Base-by-base conservation (phyloP, 495 filamentous ascomycete species). In the Corynascus novoguineensis region DNA sequence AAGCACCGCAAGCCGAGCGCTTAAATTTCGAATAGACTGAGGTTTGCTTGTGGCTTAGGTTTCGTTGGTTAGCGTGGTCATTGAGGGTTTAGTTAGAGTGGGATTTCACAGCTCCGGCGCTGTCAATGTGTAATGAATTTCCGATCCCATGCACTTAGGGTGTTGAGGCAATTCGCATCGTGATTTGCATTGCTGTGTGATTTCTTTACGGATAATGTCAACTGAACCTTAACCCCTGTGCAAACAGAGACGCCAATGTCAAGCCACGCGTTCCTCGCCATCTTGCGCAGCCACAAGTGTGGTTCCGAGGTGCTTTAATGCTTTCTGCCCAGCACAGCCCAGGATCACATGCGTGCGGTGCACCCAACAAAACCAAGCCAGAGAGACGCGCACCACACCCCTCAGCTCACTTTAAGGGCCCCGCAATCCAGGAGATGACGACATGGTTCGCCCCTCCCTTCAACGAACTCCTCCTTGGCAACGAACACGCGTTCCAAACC, bases 1-100 rank as follows among this genome's bases (percentile, higher is more conserved):
- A 86, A 85, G 71, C 61, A 49, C 12, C 24, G 42, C 19, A 56
- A 54, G 35, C 34, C 19, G 14, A 14, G n/a, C n/a, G 24, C 22
- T 8, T 49, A 25, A 56, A 31, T n/a, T n/a, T n/a, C n/a, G n/a
- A n/a, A n/a, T n/a, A n/a, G n/a, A n/a, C n/a, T n/a, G n/a, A n/a
- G n/a, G n/a, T n/a, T n/a, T n/a, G n/a, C n/a, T 19, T 24, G n/a
- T 7, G 4, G 6, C n/a, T 37, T 5, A 17, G 2, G 27, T 28
- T 41, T 42, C 11, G 12, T 38, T 0, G 11, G n/a, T n/a, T 37
- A 15, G n/a, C 29, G 4, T 10, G 4, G 10, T 38, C n/a, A n/a
- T 38, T 25, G 3, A 24, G 24, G 8, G 15, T 24, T 40, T n/a
- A 15, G 22, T 27, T 42, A 41, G 35, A 14, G 35, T 14, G 9